Percentiles rank a stretch among this genome's conserved stretches.
phyloP scores from a whole-genome alignment of 352 stramenopile species.

The Blastocystis sp. region DNA sequence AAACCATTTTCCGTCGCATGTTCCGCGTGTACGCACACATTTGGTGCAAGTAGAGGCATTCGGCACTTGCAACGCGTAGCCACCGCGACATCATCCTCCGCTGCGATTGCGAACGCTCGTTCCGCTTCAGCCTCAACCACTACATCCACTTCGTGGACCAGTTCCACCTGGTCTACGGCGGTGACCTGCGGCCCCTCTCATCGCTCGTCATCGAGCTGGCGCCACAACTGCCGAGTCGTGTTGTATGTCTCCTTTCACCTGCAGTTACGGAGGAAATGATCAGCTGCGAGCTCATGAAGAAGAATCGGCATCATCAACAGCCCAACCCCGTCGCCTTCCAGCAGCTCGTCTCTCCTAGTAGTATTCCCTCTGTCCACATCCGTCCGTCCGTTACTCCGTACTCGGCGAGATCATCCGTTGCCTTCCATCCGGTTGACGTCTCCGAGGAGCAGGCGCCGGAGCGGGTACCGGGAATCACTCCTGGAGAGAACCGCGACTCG shows the following conservation, averaged over 20 bases:
- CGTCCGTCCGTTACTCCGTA: too few species aligned
- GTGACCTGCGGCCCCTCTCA: slow-evolving; percentile 22
- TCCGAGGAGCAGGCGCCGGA: too few species aligned
- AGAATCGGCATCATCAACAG: background rate
- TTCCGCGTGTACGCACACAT: slow-evolving; percentile 48
- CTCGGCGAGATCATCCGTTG: too few species aligned
- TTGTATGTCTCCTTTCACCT: background rate
- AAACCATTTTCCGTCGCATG: slow-evolving; percentile 46
- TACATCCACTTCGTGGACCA: slow-evolving; percentile 62
- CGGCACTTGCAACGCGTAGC: background rate
- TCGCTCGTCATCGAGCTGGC: slow-evolving; percentile 23
- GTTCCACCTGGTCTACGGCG: slow-evolving; percentile 33
- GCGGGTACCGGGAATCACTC: background rate
- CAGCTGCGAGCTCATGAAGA: background rate
- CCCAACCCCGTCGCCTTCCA: background rate
- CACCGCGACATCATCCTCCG: background rate
- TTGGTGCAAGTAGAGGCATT: slow-evolving; percentile 17
- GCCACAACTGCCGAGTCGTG: slow-evolving; percentile 7
- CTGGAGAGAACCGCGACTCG: background rate
- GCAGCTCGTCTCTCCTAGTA: background rate
- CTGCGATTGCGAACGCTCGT: background rate
- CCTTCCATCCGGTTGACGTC: too few species aligned
- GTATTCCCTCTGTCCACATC: too few species aligned
- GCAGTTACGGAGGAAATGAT: slow-evolving; percentile 51
- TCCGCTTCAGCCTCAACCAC: slow-evolving; percentile 54